phyloP scores from a whole-genome alignment of 257 asterid genomes.

The Capsicum baccatum region DNA sequence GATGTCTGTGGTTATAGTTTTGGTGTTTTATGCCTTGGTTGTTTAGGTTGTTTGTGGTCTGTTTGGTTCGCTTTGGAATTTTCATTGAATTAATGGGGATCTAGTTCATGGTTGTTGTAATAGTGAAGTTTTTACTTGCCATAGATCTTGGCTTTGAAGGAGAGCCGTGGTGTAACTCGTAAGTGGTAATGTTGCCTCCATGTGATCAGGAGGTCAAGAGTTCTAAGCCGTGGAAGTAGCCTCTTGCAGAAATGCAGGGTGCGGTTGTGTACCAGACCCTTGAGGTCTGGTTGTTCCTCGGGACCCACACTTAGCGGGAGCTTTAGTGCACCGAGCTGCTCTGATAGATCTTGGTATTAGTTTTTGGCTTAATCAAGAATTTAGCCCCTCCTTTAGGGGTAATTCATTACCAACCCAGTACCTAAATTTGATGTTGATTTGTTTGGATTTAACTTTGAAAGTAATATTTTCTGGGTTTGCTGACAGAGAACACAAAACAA shows the following conservation, averaged over 20 bases:
- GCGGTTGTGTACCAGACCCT: no score
- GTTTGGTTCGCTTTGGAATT: not conserved
- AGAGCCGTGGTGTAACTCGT: no score
- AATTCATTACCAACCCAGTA: not conserved
- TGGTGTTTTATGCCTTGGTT: slow-evolving; percentile 23
- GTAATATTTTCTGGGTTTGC: slow-evolving; percentile 14
- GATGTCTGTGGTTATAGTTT: not conserved
- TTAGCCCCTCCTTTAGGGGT: not conserved
- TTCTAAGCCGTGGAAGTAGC: no score
- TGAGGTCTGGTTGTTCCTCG: no score
- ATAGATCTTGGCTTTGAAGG: not conserved
- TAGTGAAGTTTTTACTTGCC: not conserved
- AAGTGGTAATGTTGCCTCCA: no score
- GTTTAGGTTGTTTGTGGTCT: not conserved
- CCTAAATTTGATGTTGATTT: not conserved
- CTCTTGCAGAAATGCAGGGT: no score
- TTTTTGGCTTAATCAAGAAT: not conserved
- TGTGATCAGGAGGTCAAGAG: no score
- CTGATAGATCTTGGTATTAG: not conserved
- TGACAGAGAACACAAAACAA: slow-evolving; percentile 27
- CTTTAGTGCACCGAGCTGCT: no score
- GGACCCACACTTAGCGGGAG: no score
- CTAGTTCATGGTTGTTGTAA: not conserved
- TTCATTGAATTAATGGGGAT: not conserved
- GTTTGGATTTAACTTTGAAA: slow-evolving; percentile 3